phyloP scores from a whole-genome alignment of 2,329 filamentous ascomycete species.

The Aplosporella prunicola region DNA sequence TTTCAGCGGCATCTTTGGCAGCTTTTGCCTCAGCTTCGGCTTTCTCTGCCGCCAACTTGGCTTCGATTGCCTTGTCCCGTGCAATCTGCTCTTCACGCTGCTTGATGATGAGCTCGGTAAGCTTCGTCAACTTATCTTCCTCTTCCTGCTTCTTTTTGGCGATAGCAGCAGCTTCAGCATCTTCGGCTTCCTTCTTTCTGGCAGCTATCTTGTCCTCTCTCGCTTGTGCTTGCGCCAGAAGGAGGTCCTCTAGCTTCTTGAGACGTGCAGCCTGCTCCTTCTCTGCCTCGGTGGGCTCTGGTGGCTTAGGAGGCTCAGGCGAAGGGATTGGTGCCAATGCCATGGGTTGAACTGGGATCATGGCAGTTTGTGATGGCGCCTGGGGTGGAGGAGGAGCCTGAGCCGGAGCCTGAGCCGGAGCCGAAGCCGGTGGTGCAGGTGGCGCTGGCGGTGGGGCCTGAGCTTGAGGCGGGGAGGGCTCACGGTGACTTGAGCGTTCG shows the following conservation, averaged over 20 bases:
- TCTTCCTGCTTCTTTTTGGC: constrained; percentile 28
- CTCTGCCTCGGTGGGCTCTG: constrained; percentile 15
- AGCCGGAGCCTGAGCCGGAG: constrained; percentile 13
- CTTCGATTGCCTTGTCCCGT: constrained; percentile 25
- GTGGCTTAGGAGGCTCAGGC: constrained; percentile 10
- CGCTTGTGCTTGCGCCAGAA: constrained; percentile 28
- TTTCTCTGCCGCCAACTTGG: constrained; percentile 14
- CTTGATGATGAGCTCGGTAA: constrained; percentile 33
- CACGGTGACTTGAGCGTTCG: constrained; percentile 16
- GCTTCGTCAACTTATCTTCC: constrained; percentile 20
- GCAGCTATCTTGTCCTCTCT: constrained; percentile 26
- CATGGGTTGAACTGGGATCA: too few relatives aligned
- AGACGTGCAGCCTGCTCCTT: constrained; percentile 27
- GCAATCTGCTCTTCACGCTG: constrained; percentile 33
- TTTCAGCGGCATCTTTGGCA: constrained; percentile 42
- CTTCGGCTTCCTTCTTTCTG: constrained; percentile 24
- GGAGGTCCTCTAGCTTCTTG: constrained; percentile 26
- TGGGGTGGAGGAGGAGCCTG: constrained; percentile 13
- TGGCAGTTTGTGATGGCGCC: constrained; percentile 11
- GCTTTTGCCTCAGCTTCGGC: constrained; percentile 37
- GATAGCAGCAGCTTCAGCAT: constrained; percentile 19
- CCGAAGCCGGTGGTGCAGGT: constrained; percentile 15
- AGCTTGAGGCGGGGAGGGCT: constrained; percentile 19
- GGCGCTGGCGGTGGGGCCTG: constrained; percentile 19
- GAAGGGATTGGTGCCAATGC: too few relatives aligned